phyloP scores from a whole-genome alignment of 495 filamentous ascomycete species.

The Trypethelium eluteriae region DNA sequence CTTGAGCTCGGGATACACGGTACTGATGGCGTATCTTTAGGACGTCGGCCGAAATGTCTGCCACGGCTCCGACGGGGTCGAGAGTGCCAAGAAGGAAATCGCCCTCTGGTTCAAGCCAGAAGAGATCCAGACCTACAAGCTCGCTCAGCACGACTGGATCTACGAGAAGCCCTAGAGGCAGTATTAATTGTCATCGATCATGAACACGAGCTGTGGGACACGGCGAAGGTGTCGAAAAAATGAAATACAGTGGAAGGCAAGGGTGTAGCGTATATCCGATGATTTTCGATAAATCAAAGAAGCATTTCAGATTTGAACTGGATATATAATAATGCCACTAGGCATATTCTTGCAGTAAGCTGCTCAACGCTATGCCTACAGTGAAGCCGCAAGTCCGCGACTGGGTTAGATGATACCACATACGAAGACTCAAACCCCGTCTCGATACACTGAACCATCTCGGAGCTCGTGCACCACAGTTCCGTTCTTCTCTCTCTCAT shows the following conservation, averaged over 20 bases:
- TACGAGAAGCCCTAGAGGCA: constrained; percentile 65
- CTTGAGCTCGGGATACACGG: neutral
- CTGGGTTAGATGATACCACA: neutral
- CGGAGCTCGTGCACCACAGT: neutral
- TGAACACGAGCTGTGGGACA: neutral
- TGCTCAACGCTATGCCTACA: neutral
- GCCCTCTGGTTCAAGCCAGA: constrained; percentile 87
- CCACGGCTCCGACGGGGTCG: constrained; percentile 97
- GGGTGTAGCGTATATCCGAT: neutral
- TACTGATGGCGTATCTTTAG: constrained; percentile 32
- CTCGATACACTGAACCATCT: neutral
- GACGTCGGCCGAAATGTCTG: constrained; percentile 98
- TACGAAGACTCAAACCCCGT: neutral
- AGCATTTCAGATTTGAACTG: neutral
- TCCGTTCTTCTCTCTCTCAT: neutral
- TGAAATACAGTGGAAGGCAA: neutral
- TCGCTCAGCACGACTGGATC: constrained; percentile 76
- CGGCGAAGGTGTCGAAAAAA: neutral
- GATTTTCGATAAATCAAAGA: neutral
- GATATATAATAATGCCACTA: neutral
- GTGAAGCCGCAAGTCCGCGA: neutral
- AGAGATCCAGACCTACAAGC: constrained; percentile 75
- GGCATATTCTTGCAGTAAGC: neutral
- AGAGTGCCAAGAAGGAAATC: constrained; percentile 99
- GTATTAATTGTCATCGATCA: neutral